These are phyloP conservation scores for Elaeis oleifera DNA, from an alignment of 202 grass and related monocot genomes.

Conservation along the genomic window DNA sequence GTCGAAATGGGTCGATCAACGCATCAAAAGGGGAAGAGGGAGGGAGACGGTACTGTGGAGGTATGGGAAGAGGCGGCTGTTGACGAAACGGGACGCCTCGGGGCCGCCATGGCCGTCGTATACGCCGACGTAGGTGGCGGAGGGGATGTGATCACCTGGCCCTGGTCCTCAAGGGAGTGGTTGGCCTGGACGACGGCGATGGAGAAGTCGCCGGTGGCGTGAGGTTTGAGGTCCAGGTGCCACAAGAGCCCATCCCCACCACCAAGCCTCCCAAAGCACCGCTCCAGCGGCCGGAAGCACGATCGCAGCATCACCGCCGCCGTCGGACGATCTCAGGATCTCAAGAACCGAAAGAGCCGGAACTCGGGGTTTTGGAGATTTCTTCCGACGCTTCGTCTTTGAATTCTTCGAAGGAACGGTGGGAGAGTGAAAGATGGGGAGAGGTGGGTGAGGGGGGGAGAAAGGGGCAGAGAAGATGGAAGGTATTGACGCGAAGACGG, in stretches of 20 bases:
- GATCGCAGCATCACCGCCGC: slow-evolving; percentile 25
- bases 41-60: slow-evolving; percentile 39
- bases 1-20: not conserved
- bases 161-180: slow-evolving; percentile 73
- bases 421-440: too few relatives aligned
- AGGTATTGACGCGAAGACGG: too few relatives aligned
- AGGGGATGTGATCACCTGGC: slow-evolving; percentile 76
- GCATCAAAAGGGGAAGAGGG: not conserved
- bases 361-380: too few relatives aligned
- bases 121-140: slow-evolving; percentile 69
- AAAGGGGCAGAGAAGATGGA: too few relatives aligned
- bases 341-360: too few relatives aligned
- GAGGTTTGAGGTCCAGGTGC: slow-evolving; percentile 79
- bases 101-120: slow-evolving; percentile 86
- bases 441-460: too few relatives aligned
- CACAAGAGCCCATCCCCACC: slow-evolving; percentile 61
- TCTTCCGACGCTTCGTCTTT: too few relatives aligned
- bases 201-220: slow-evolving; percentile 87
- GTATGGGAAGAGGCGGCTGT: slow-evolving; percentile 56
- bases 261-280: slow-evolving; percentile 52
- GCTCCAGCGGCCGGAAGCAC: slow-evolving; percentile 38
- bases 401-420: too few relatives aligned
- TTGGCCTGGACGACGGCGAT: slow-evolving; percentile 91
- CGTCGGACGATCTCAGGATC: too few relatives aligned
- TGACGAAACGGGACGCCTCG: slow-evolving; percentile 70